Percentiles rank a stretch among this genome's conserved stretches.
Conservation (phyloP, 2,329 filamentous ascomycete genomes). For the Aspergillus sp. region DNA sequence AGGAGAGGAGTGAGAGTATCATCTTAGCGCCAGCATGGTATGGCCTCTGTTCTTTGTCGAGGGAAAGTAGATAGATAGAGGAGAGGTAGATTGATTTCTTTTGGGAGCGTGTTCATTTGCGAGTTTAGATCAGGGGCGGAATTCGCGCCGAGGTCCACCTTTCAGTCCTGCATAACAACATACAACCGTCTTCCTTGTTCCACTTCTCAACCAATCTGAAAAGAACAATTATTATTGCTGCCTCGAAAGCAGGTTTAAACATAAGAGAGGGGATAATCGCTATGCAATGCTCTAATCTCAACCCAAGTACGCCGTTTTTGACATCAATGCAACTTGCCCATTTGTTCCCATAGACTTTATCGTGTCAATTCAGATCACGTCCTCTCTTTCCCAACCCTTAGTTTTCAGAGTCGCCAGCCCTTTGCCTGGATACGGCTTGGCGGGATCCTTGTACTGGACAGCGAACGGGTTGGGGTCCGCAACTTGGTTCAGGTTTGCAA, state of each 20-base stretch:
- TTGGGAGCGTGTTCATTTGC: slow-evolving; percentile 14
- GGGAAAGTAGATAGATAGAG: slow-evolving; percentile 18
- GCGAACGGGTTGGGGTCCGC: slow-evolving; percentile 93
- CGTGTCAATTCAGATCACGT: slow-evolving; percentile 65
- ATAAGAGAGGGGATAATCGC: slow-evolving; percentile 11
- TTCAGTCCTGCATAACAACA: background rate
- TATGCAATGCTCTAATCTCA: background rate
- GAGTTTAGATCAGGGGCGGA: slow-evolving; percentile 28
- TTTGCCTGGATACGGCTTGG: slow-evolving; percentile 70
- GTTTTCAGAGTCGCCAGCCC: slow-evolving; percentile 67
- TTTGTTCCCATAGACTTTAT: background rate
- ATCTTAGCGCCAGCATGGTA: slow-evolving; percentile 45
- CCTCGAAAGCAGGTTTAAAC: background rate
- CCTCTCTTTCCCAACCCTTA: slow-evolving; percentile 79
- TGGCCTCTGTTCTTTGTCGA: slow-evolving; percentile 14
- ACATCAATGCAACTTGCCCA: background rate
- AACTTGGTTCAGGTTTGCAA: slow-evolving; percentile 83
- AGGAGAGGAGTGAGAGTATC: slow-evolving; percentile 48
- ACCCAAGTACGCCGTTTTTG: background rate
- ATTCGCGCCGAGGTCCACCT: slow-evolving; percentile 3
- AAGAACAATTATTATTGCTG: background rate
- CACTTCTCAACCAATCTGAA: background rate
- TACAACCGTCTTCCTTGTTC: background rate
- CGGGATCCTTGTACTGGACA: slow-evolving; percentile 74
- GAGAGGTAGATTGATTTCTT: slow-evolving; percentile 12